Percentiles rank a stretch among this genome's conserved stretches.
Evolutionary conservation across 805 yeast genomes (phyloP).

Genomic region (Alloascoidea africana): DNA sequence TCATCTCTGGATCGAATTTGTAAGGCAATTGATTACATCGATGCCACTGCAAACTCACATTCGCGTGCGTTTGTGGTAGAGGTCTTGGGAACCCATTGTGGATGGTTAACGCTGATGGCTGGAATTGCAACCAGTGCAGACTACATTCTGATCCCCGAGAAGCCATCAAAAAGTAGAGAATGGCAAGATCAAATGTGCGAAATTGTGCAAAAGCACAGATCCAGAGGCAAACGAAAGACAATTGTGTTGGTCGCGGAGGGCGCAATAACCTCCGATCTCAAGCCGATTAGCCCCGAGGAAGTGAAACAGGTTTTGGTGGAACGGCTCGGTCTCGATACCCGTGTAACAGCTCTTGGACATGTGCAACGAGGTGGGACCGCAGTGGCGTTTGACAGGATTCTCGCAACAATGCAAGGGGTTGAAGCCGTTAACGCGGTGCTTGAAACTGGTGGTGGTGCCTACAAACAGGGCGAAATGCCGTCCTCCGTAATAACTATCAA

Average conservation of each 20-base stretch:
- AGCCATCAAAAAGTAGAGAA: slow-evolving; percentile 56
- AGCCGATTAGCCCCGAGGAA: slow-evolving; percentile 64
- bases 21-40: slow-evolving; percentile 89
- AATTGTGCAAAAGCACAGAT: slow-evolving; percentile 66
- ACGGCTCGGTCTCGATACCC: slow-evolving; percentile 73
- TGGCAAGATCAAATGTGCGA: slow-evolving; percentile 76
- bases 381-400: slow-evolving; percentile 80
- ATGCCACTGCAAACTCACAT: slow-evolving; percentile 94
- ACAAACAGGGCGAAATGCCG: slow-evolving; percentile 87
- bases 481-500: slow-evolving; percentile 86
- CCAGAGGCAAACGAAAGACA: slow-evolving; percentile 82
- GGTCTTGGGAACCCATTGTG: slow-evolving; percentile 99
- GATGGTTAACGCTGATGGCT: slow-evolving; percentile 96
- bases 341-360: slow-evolving; percentile 92
- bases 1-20: slow-evolving; percentile 88
- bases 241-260: slow-evolving; percentile 98
- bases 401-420: slow-evolving; percentile 94
- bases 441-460: no score
- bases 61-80: slow-evolving; percentile 95
- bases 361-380: slow-evolving; percentile 99
- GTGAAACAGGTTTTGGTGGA: slow-evolving; percentile 75
- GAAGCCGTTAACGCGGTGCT: slow-evolving; percentile 92
- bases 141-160: slow-evolving; percentile 86
- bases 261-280: slow-evolving; percentile 71
- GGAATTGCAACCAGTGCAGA: slow-evolving; percentile 96